These are phyloP conservation scores for Lentinus tigrinus DNA, from an alignment of 768 basidiomycete genomes.

Conservation along the genomic window DNA sequence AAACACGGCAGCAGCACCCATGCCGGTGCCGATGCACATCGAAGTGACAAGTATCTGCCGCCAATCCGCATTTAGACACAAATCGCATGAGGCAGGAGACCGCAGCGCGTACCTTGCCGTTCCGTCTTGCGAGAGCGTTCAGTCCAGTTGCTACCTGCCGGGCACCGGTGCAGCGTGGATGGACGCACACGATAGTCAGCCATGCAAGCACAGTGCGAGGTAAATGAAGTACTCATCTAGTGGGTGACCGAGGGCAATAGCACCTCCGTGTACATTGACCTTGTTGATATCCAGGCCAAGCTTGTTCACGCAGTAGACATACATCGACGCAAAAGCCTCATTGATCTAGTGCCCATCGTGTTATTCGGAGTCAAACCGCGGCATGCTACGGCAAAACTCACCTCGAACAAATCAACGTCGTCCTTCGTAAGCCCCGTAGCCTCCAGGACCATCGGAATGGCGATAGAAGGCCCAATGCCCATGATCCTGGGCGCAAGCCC, in stretches of 20 bases:
- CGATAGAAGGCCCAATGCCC: constrained; percentile 83
- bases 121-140: constrained; percentile 65
- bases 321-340: constrained; percentile 88
- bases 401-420: constrained; percentile 83
- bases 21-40: constrained; percentile 90
- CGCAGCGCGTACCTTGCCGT: constrained; percentile 54
- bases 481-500: constrained; percentile 82
- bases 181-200: constrained; percentile 22
- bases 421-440: constrained; percentile 60
- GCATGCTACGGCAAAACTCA: constrained; percentile 19
- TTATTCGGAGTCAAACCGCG: neutral
- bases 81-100: neutral
- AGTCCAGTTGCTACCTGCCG: constrained; percentile 85
- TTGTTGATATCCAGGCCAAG: constrained; percentile 62
- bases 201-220: neutral
- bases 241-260: constrained; percentile 84
- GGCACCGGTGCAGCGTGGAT: constrained; percentile 75
- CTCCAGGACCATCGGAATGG: constrained; percentile 77
- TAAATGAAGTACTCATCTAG: constrained; percentile 55
- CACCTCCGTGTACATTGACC: constrained; percentile 89
- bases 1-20: constrained; percentile 62
- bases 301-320: constrained; percentile 66
- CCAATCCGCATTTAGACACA: constrained; percentile 24
- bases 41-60: constrained; percentile 73
- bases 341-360: constrained; percentile 64